Evolutionary conservation across 2,329 filamentous ascomycete genomes (phyloP), one percentile per base, ranked within the genome.

Genomic region (Neofusicoccum cordaticola): DNA sequence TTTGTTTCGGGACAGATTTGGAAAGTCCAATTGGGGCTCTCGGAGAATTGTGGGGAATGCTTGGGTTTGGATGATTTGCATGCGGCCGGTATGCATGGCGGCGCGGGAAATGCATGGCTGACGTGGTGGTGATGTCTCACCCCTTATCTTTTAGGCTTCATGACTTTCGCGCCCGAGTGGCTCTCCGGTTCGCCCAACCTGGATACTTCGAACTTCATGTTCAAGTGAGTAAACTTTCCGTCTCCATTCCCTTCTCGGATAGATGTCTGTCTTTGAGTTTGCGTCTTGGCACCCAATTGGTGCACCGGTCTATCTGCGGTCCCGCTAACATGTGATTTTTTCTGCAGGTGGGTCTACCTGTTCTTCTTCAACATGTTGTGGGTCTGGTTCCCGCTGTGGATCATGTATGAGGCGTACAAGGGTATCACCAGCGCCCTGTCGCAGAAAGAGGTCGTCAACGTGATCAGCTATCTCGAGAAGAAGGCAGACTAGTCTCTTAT

Each of bases 131-230:
- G 72, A 70, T 69, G 69, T 68, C 27, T 48, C 45, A 27, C 19
- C 45, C 9, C 12, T 27, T 11, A 22, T 44, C 9, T n/a, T 58
- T 39, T 60, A 80, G 79, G 82, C 31, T 88, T 84, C 72, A 88
- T 88, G 85, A 88, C 86, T 0, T 89, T 89, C 73, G 83, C 82
- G 45, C 86, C 86, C 39, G 86, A 89, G 72, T 89, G 86, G 86
- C 73, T 89, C 68, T 85, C 80, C 2, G 86, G 84, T 0, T 84
- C 79, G 52, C 77, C 82, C 15, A 85, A 85, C 69, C 75, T 89
- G 63, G 83, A 86, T 66, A 86, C 83, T 0, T 80, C 80, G 35
- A 86, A 88, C 67, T 85, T 82, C 68, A 85, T 89, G 74, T 88
- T 86, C 70, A 72, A 85, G 72, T 80, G 69, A 78, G 78, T 78